Evolutionary conservation across 2,329 filamentous ascomycete genomes (phyloP).

Genomic region (Hypoxylon sp.): DNA sequence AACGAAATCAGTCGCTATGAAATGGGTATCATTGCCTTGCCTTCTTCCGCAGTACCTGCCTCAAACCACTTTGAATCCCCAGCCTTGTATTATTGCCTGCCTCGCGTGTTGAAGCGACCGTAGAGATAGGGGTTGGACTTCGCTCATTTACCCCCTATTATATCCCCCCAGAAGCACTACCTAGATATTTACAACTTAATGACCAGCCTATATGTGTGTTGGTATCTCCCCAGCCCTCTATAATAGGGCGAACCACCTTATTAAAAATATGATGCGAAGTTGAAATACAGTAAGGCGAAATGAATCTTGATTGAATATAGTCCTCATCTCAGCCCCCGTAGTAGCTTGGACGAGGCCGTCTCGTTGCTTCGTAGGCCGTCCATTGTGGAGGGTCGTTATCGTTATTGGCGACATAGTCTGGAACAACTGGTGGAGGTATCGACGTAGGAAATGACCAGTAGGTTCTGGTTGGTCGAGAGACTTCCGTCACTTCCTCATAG

Average conservation of each 20-base stretch:
- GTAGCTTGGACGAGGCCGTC: slow-evolving; percentile 12
- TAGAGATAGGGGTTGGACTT: no score
- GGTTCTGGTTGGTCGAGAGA: slow-evolving; percentile 20
- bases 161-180: not conserved
- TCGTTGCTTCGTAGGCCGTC: slow-evolving; percentile 30
- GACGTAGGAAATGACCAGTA: slow-evolving; percentile 49
- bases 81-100: not conserved
- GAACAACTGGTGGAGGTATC: slow-evolving; percentile 47
- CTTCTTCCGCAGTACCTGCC: not conserved
- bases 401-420: slow-evolving; percentile 39
- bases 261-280: slow-evolving; percentile 48
- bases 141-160: not conserved
- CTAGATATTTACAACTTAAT: not conserved
- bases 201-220: not conserved
- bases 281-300: slow-evolving; percentile 13
- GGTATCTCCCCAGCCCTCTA: not conserved
- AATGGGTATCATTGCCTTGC: slow-evolving; percentile 25
- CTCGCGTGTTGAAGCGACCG: not conserved
- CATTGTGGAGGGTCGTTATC: slow-evolving; percentile 12
- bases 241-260: not conserved
- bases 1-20: not conserved
- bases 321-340: slow-evolving; percentile 15
- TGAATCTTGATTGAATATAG: not conserved
- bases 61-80: not conserved
- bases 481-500: slow-evolving; percentile 3